phyloP scores from a whole-genome alignment of 2,329 filamentous ascomycete species.

The Penicillium polonicum region DNA sequence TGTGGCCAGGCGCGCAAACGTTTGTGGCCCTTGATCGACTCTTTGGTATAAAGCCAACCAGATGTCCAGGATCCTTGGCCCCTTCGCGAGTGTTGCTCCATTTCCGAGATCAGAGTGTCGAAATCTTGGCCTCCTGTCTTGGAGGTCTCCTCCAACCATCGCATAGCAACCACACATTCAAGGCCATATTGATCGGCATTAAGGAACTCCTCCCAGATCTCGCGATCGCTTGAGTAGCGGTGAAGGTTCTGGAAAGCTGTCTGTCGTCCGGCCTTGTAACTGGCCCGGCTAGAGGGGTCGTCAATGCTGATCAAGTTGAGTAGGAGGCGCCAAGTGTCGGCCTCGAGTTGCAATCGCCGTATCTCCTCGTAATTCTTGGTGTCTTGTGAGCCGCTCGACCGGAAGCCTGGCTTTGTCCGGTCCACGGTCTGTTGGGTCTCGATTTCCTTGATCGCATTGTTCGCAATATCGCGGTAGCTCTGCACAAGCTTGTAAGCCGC shows the following conservation, averaged over 20 bases:
- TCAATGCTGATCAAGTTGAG: constrained; percentile 70
- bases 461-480: constrained; percentile 60
- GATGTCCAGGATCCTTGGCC: constrained; percentile 75
- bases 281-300: constrained; percentile 51
- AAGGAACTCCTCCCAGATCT: constrained; percentile 73
- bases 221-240: constrained; percentile 59
- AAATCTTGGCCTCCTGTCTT: constrained; percentile 67
- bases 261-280: constrained; percentile 41
- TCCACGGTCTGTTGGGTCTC: constrained; percentile 40
- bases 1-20: constrained; percentile 67
- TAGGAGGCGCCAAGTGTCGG: constrained; percentile 87
- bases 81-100: constrained; percentile 72
- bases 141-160: constrained; percentile 81
- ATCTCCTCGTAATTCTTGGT: constrained; percentile 34
- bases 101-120: constrained; percentile 70
- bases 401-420: constrained; percentile 38
- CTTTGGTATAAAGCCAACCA: constrained; percentile 89
- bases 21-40: constrained; percentile 87
- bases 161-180: constrained; percentile 76
- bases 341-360: constrained; percentile 73
- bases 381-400: constrained; percentile 25
- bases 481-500: constrained; percentile 68
- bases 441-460: constrained; percentile 50
- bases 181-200: constrained; percentile 68
- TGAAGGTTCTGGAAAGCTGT: constrained; percentile 47